Conservation (phyloP, 2,329 filamentous ascomycete genomes). For the Aspergillus sp. region DNA sequence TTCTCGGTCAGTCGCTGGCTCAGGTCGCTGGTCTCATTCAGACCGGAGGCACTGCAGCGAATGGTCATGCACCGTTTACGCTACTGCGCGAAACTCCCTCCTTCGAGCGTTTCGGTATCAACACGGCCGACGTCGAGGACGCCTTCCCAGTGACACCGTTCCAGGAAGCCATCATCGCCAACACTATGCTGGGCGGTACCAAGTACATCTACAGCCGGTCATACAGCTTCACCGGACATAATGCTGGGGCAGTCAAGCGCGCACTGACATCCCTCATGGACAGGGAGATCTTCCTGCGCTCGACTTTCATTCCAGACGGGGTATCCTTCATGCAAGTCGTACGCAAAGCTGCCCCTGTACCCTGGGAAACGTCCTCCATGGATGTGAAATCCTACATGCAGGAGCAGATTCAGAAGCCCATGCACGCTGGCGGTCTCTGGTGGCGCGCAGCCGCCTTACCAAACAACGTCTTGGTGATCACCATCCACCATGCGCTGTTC, state of each 20-base stretch:
- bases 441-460: not conserved
- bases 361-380: constrained; percentile 4
- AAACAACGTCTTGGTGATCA: not conserved
- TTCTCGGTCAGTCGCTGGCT: not conserved
- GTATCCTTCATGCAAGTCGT: not conserved
- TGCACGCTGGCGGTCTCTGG: constrained; percentile 2
- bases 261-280: not conserved
- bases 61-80: not conserved
- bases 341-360: not conserved
- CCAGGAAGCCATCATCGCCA: not conserved
- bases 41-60: not conserved
- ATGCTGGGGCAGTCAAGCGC: not conserved
- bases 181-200: not conserved
- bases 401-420: not conserved
- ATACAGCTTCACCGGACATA: not conserved
- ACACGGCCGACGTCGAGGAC: not conserved
- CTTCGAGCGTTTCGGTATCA: not conserved
- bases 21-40: not conserved
- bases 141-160: not conserved
- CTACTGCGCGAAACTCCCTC: not conserved
- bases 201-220: not conserved
- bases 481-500: not conserved
- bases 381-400: constrained; percentile 1
- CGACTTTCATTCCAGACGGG: not conserved
- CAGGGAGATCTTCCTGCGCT: not conserved